Conservation (phyloP, 164 flowering plant genomes). For the Vitis riparia region DNA sequence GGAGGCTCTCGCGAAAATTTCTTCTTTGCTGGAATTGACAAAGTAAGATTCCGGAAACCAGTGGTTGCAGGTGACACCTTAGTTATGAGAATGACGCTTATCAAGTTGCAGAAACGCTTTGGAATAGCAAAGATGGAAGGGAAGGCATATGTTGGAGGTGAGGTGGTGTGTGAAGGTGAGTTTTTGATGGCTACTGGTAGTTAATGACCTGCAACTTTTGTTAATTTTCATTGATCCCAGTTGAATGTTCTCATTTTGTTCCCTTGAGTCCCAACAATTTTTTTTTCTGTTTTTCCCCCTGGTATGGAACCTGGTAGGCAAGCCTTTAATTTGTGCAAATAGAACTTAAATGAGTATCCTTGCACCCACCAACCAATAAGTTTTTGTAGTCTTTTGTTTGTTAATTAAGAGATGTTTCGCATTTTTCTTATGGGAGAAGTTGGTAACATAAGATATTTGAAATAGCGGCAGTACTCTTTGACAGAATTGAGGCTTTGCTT, state of each 20-base stretch:
- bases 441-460: no score
- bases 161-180: conserved; percentile 94
- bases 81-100: conserved; percentile 89
- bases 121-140: conserved; percentile 96
- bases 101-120: conserved; percentile 75
- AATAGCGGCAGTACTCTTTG: no score
- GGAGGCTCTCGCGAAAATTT: conserved; percentile 86
- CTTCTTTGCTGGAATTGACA: conserved; percentile 98
- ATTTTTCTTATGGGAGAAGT: no score
- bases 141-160: conserved; percentile 92
- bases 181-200: conserved; percentile 86
- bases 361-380: no score
- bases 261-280: background rate
- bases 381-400: no score
- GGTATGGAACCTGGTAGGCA: background rate
- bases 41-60: conserved; percentile 91
- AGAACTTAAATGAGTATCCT: no score
- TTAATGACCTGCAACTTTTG: conserved; percentile 21
- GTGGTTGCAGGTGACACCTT: conserved; percentile 93
- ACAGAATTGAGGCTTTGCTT: no score
- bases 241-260: background rate
- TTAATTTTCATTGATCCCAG: background rate
- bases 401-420: no score
- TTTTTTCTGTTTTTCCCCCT: no score
- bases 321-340: background rate